A percentile compares a stretch with the other conserved stretches of the same genome.
These are phyloP conservation scores for Fusarium sp. DNA, from an alignment of 2,329 filamentous ascomycete genomes.

Conservation along the genomic window DNA sequence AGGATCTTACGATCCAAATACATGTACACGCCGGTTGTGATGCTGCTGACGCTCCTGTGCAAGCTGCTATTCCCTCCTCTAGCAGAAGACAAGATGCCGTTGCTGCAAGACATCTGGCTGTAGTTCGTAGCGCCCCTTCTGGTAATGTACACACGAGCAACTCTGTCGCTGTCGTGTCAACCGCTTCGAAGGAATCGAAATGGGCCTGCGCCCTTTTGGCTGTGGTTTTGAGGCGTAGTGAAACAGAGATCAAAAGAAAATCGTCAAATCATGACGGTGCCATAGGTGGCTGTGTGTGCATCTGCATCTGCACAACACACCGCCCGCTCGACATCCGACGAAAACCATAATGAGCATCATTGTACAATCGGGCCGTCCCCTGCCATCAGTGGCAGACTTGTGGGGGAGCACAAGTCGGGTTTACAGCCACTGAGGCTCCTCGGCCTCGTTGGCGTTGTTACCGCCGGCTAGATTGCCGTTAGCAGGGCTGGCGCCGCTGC, in stretches of 20 bases:
- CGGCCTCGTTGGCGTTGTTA: conserved; percentile 41
- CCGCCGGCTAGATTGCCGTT: conserved; percentile 22
- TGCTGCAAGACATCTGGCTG: conserved; percentile 33
- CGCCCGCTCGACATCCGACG: conserved; percentile 38
- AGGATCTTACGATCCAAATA: conserved; percentile 48
- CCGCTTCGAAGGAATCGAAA: conserved; percentile 35
- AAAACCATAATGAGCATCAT: conserved; percentile 44
- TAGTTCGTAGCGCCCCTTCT: conserved; percentile 44
- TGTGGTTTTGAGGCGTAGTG: conserved; percentile 44
- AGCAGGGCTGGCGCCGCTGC: conserved; percentile 22
- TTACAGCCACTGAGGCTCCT: conserved; percentile 57
- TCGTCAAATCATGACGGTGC: conserved; percentile 57
- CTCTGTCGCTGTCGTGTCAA: conserved; percentile 44
- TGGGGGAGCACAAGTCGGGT: conserved; percentile 36
- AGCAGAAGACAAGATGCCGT: conserved; percentile 30
- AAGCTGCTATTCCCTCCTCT: conserved; percentile 24
- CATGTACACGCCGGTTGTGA: conserved; percentile 47
- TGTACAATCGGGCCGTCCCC: conserved; percentile 48
- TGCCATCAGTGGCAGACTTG: conserved; percentile 34
- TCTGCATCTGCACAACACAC: conserved; percentile 39
- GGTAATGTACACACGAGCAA: conserved; percentile 53
- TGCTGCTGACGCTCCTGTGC: conserved; percentile 25
- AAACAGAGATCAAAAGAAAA: conserved; percentile 53
- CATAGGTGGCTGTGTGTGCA: conserved; percentile 43
- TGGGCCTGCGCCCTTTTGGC: conserved; percentile 41